phyloP scores from a whole-genome alignment of 331 rosid genomes.

The Pyracantha coccinea region DNA sequence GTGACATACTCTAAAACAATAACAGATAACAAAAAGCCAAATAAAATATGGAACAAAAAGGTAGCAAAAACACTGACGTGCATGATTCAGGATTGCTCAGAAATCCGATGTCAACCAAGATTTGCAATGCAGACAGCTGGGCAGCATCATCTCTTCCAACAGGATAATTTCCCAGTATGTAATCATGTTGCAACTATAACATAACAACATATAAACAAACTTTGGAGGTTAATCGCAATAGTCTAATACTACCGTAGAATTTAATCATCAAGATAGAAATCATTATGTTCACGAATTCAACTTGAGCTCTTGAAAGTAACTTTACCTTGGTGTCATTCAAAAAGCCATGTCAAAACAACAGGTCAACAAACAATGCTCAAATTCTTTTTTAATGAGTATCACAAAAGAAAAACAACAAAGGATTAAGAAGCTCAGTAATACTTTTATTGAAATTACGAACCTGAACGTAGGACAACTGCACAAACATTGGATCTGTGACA shows the following conservation, averaged over 20 bases:
- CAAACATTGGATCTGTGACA: constrained; percentile 83
- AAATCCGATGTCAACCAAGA: constrained; percentile 82
- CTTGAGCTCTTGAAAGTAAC: constrained; percentile 7
- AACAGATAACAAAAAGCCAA: background rate
- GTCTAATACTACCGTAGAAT: background rate
- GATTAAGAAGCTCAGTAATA: background rate
- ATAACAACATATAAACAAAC: constrained; percentile 9
- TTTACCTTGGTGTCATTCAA: background rate
- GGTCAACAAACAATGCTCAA: background rate
- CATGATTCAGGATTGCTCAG: constrained; percentile 64
- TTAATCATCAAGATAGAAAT: background rate
- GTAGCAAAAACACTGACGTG: constrained; percentile 48
- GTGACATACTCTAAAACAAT: background rate
- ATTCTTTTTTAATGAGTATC: background rate
- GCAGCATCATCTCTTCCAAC: constrained; percentile 93
- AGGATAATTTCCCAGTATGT: constrained; percentile 87
- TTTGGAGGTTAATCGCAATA: background rate
- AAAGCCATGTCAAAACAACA: background rate
- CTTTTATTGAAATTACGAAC: constrained; percentile 30
- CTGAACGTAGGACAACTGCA: constrained; percentile 88
- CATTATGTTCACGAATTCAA: constrained; percentile 14
- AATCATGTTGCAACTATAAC: constrained; percentile 85
- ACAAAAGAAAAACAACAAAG: background rate
- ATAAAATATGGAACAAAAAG: constrained; percentile 13
- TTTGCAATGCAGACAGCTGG: constrained; percentile 85